These are phyloP conservation scores for Plasmodium knowlesi DNA, from an alignment of 169 alveolate species.

Conservation along the genomic window DNA sequence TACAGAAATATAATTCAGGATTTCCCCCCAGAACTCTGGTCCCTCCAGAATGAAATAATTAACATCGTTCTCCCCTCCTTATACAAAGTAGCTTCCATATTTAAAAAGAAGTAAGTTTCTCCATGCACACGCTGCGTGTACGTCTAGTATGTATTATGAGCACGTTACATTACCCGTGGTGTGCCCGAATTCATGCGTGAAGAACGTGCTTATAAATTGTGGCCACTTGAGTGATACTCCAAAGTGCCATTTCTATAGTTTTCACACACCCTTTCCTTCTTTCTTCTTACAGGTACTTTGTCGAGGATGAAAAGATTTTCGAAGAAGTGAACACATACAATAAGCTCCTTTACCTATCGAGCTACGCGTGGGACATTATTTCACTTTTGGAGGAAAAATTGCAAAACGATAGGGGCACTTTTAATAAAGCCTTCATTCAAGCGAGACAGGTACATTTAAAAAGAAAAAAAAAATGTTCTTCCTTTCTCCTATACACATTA, in stretches of 20 bases:
- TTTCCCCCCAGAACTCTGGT: constrained; percentile 54
- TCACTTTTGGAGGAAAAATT: constrained; percentile 50
- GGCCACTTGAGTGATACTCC: neutral
- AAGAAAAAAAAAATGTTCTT: neutral
- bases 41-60: constrained; percentile 53
- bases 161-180: neutral
- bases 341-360: constrained; percentile 44
- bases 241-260: neutral
- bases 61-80: constrained; percentile 32
- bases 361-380: constrained; percentile 66
- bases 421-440: constrained; percentile 65
- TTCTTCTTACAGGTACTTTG: constrained; percentile 53
- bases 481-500: neutral
- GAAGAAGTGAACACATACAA: constrained; percentile 35
- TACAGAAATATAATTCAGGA: constrained; percentile 57
- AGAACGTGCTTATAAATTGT: neutral
- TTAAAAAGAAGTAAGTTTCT: constrained; percentile 49
- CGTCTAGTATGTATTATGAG: neutral
- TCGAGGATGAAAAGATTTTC: constrained; percentile 51
- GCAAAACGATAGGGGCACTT: constrained; percentile 25
- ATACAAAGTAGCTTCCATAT: constrained; percentile 61
- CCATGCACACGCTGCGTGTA: neutral
- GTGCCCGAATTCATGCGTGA: neutral
- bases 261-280: neutral
- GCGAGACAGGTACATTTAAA: constrained; percentile 55